Conservation (phyloP, 2,329 filamentous ascomycete genomes). For the Phaeosphaeria sp. region DNA sequence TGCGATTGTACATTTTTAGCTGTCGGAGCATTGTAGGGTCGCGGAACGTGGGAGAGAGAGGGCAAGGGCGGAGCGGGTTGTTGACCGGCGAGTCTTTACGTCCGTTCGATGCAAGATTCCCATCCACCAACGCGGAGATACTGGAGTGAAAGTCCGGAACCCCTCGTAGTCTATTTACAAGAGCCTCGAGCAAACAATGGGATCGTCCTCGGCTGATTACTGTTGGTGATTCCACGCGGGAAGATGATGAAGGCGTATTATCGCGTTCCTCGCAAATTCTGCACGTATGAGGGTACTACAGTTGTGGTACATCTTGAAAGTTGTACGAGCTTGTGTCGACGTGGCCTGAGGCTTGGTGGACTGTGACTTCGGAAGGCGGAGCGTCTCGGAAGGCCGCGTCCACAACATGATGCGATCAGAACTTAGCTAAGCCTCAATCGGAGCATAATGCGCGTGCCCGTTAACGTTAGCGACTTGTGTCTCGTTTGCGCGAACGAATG, state of each 20-base stretch:
- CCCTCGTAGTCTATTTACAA: neutral
- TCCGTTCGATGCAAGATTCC: neutral
- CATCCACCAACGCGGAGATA: neutral
- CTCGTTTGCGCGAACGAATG: neutral
- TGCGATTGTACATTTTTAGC: neutral
- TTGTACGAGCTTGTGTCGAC: constrained; percentile 1
- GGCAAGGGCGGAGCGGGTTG: neutral
- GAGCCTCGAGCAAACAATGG: neutral
- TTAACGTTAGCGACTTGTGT: neutral
- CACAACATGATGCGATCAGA: neutral
- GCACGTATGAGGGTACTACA: too few relatives aligned
- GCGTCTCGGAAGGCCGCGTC: neutral
- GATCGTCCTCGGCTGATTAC: too few relatives aligned
- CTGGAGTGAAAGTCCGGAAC: neutral
- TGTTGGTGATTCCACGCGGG: too few relatives aligned
- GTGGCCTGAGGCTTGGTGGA: constrained; percentile 1
- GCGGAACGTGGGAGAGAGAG: neutral
- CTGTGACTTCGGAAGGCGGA: constrained; percentile 4
- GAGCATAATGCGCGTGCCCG: neutral
- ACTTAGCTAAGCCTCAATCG: neutral
- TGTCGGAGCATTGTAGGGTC: neutral
- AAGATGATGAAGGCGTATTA: too few relatives aligned
- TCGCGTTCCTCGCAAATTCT: too few relatives aligned
- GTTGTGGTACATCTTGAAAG: neutral
- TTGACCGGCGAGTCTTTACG: neutral